Percentiles rank a stretch among this genome's conserved stretches.
phyloP scores from a whole-genome alignment of 441 rosid species.

The Aquilaria agallochum region DNA sequence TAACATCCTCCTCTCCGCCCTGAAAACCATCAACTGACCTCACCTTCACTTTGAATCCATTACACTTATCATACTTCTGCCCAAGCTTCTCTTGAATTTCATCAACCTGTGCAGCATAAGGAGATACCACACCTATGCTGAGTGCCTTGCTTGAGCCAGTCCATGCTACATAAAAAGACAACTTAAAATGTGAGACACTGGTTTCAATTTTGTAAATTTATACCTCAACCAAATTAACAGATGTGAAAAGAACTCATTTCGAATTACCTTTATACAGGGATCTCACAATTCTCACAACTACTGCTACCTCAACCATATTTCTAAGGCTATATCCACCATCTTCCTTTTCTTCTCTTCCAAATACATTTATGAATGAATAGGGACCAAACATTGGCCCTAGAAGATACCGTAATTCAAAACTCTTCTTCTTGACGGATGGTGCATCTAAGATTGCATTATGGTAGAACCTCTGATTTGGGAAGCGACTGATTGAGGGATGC shows the following conservation, averaged over 20 bases:
- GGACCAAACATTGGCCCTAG: constrained; percentile 40
- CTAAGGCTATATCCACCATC: constrained; percentile 23
- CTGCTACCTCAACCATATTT: constrained; percentile 43
- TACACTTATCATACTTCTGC: constrained; percentile 8
- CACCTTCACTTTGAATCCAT: constrained; percentile 31
- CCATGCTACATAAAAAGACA: constrained; percentile 23
- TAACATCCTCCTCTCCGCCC: constrained; percentile 52
- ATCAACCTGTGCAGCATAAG: constrained; percentile 39
- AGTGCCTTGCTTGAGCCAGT: constrained; percentile 13
- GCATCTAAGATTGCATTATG: constrained; percentile 28
- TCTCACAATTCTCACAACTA: constrained; percentile 26
- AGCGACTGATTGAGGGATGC: constrained; percentile 48
- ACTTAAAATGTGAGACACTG: background rate
- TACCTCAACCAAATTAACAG: background rate
- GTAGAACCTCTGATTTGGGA: constrained; percentile 39
- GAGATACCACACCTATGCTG: constrained; percentile 40
- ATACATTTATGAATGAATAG: constrained; percentile 41
- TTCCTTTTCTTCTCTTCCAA: constrained; percentile 36
- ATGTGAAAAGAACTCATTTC: background rate
- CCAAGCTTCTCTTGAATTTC: constrained; percentile 35
- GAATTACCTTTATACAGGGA: constrained; percentile 28
- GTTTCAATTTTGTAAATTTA: no score
- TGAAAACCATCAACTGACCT: constrained; percentile 47
- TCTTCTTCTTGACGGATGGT: constrained; percentile 19
- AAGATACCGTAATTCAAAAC: constrained; percentile 22